Evolutionary conservation across 192 early-diverging fungal species (phyloP).

Genomic region (Neocallimastix lanati): DNA sequence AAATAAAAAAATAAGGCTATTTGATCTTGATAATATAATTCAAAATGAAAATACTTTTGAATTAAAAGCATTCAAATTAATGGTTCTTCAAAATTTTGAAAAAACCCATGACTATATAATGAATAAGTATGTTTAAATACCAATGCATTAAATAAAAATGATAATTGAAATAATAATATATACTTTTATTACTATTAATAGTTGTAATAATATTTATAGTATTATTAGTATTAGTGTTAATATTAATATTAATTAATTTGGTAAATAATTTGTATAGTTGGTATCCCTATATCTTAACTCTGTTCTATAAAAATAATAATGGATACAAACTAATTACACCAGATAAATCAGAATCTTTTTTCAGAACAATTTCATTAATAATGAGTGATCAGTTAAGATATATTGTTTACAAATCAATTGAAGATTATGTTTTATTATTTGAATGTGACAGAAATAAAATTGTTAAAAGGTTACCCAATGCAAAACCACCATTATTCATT

Average conservation of each 20-base stretch:
- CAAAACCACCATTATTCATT: slow-evolving; percentile 3
- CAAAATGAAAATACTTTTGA: slow-evolving; percentile 25
- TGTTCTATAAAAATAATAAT: slow-evolving; percentile 40
- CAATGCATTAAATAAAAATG: neutral
- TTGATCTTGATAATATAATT: slow-evolving; percentile 24
- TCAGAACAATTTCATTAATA: slow-evolving; percentile 24
- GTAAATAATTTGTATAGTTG: slow-evolving; percentile 26
- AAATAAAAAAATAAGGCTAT: slow-evolving; percentile 19
- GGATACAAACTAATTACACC: slow-evolving; percentile 29
- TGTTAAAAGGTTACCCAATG: slow-evolving; percentile 11
- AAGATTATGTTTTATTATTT: slow-evolving; percentile 31
- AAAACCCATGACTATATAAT: slow-evolving; percentile 36
- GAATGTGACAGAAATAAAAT: slow-evolving; percentile 7
- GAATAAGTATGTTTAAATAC: slow-evolving; percentile 16
- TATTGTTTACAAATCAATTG: slow-evolving; percentile 20
- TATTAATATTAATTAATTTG: slow-evolving; percentile 5
- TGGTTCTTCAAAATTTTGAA: slow-evolving; percentile 23
- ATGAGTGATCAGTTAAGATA: slow-evolving; percentile 26
- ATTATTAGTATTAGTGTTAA: neutral
- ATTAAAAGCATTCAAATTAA: slow-evolving; percentile 22
- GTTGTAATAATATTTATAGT: neutral
- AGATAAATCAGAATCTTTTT: slow-evolving; percentile 31
- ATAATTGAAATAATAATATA: neutral
- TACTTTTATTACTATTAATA: neutral
- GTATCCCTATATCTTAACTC: slow-evolving; percentile 38